Percentiles rank a stretch among this genome's conserved stretches.
Conservation (phyloP, 768 basidiomycete genomes). For the Lyophyllum atratum region DNA sequence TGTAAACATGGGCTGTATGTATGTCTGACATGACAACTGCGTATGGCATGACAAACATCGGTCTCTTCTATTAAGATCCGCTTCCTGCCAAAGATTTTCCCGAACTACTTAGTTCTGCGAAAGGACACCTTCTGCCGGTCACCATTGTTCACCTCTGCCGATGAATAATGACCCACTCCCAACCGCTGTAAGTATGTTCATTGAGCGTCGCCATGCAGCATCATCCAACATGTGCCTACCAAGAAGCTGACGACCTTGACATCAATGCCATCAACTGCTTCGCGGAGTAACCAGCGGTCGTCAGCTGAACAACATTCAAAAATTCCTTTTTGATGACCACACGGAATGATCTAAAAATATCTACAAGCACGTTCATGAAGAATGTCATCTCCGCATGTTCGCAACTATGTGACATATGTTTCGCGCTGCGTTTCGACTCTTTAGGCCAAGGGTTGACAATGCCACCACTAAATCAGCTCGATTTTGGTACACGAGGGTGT, state of each 20-base stretch:
- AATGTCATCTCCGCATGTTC: background rate
- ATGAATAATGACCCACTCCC: too few relatives aligned
- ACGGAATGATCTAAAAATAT: background rate
- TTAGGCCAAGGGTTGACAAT: background rate
- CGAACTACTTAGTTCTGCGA: too few relatives aligned
- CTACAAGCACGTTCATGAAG: background rate
- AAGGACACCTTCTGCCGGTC: too few relatives aligned
- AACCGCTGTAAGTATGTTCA: too few relatives aligned
- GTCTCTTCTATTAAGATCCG: too few relatives aligned
- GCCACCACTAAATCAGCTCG: background rate
- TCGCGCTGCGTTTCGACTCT: background rate
- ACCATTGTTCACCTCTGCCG: too few relatives aligned
- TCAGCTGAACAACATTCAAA: background rate
- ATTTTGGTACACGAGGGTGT: background rate
- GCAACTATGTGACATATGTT: background rate
- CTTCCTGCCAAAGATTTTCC: too few relatives aligned
- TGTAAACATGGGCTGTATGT: too few relatives aligned
- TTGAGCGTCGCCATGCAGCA: background rate
- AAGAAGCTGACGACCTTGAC: background rate
- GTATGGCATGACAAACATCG: too few relatives aligned
- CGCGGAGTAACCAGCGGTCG: too few relatives aligned
- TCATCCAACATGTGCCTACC: background rate
- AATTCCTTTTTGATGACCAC: background rate
- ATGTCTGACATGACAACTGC: too few relatives aligned
- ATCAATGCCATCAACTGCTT: background rate